Conservation (phyloP, 2,329 filamentous ascomycete species). For the Trichoderma arundinaceum region DNA sequence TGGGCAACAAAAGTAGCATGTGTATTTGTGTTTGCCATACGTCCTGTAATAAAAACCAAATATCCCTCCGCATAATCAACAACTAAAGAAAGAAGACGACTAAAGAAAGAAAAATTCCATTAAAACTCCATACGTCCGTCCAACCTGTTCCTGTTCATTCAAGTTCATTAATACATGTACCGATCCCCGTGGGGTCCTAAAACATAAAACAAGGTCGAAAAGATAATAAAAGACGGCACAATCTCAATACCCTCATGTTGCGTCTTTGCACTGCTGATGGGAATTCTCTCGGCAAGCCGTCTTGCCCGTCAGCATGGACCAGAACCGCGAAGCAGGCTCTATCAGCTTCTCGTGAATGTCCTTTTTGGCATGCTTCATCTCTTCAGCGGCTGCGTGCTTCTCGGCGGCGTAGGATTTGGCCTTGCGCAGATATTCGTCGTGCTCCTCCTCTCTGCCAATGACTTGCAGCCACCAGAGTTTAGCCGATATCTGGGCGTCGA, state of each 20-base stretch:
- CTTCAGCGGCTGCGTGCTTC: conserved; percentile 44
- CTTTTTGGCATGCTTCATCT: conserved; percentile 37
- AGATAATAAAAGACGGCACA: neutral
- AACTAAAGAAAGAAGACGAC: conserved; percentile 10
- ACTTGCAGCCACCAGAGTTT: conserved; percentile 63
- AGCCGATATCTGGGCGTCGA: conserved; percentile 61
- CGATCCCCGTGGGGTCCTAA: conserved; percentile 12
- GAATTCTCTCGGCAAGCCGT: conserved; percentile 33
- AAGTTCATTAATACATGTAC: conserved; percentile 22
- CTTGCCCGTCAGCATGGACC: conserved; percentile 39
- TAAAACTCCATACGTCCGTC: conserved; percentile 27
- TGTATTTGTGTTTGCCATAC: conserved; percentile 19
- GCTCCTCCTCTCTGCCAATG: conserved; percentile 55
- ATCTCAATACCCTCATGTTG: neutral
- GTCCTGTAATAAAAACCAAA: neutral
- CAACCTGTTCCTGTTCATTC: conserved; percentile 15
- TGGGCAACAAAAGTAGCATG: conserved; percentile 6
- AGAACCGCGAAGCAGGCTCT: conserved; percentile 34
- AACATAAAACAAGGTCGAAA: neutral
- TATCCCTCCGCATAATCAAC: neutral
- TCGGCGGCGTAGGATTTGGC: conserved; percentile 51
- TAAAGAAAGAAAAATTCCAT: neutral
- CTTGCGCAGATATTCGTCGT: conserved; percentile 54
- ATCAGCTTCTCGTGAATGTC: conserved; percentile 38
- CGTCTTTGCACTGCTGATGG: neutral